Conservation (phyloP, 495 filamentous ascomycete species). For the Penicillium pulvis region DNA sequence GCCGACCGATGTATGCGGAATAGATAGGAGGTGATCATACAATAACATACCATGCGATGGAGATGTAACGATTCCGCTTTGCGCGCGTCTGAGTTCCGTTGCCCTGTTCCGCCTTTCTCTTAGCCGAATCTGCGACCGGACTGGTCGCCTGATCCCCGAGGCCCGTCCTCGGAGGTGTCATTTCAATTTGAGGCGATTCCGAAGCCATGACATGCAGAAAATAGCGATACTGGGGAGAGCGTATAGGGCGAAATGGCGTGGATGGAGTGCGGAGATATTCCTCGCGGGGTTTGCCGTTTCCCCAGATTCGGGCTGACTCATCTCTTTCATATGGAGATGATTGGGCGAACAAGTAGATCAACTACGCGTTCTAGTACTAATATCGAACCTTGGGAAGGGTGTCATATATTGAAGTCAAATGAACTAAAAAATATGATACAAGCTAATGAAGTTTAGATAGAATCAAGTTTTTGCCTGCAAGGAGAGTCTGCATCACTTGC, state of each 20-base stretch:
- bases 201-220: conserved; percentile 36
- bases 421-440: background rate
- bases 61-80: conserved; percentile 77
- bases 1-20: conserved; percentile 4
- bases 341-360: conserved; percentile 9
- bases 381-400: background rate
- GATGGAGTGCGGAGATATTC: conserved; percentile 48
- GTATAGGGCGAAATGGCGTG: conserved; percentile 19
- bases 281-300: conserved; percentile 46
- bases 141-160: conserved; percentile 28
- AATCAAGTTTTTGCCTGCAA: conserved; percentile 18
- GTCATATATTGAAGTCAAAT: too few species aligned
- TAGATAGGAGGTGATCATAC: conserved; percentile 15
- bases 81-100: conserved; percentile 52
- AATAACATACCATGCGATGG: conserved; percentile 78
- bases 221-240: conserved; percentile 8
- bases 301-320: conserved; percentile 38
- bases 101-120: conserved; percentile 52
- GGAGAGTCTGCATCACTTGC: conserved; percentile 20
- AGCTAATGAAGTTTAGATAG: background rate
- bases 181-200: conserved; percentile 41
- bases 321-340: conserved; percentile 10
- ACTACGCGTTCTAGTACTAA: background rate
- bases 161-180: conserved; percentile 24
- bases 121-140: conserved; percentile 35